Conservation (phyloP, 73 alveolate genomes). For the Urostyla sp. region DNA sequence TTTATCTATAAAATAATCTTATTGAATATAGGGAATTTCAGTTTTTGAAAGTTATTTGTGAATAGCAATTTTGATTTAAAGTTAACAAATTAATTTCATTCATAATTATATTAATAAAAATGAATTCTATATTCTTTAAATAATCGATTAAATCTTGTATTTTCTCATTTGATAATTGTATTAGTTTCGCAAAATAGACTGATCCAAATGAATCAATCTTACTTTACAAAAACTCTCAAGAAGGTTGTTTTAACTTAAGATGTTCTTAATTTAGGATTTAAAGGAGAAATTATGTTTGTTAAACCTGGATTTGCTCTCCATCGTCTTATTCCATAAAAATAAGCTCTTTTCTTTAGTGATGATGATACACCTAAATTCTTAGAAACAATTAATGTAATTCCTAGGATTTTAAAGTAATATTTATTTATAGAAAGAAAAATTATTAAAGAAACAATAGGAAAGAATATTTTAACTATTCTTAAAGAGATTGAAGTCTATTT, state of each 20-base stretch:
- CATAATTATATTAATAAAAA: too few species aligned
- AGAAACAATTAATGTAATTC: slow-evolving; percentile 9
- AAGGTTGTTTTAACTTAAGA: slow-evolving; percentile 30
- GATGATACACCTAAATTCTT: neutral
- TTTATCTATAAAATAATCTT: too few species aligned
- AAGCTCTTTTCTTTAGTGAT: slow-evolving; percentile 51
- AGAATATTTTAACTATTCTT: slow-evolving; percentile 39
- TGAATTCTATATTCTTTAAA: too few species aligned
- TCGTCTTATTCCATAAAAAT: slow-evolving; percentile 5
- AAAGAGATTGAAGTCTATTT: slow-evolving; percentile 28
- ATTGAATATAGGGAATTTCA: too few species aligned
- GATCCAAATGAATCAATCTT: neutral
- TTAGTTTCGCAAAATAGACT: too few species aligned
- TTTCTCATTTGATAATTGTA: too few species aligned
- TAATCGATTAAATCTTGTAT: too few species aligned
- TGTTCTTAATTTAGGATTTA: slow-evolving; percentile 41
- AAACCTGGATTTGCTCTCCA: slow-evolving; percentile 54
- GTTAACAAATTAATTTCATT: too few species aligned
- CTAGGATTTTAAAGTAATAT: neutral
- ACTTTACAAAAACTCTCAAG: slow-evolving; percentile 4
- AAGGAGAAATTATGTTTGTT: slow-evolving; percentile 45
- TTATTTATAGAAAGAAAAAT: neutral
- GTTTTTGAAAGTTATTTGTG: too few species aligned
- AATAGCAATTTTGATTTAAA: too few species aligned
- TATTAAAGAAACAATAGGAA: slow-evolving; percentile 7